phyloP scores from a whole-genome alignment of 2,329 filamentous ascomycete genomes.

The Aspergillus intermedius region DNA sequence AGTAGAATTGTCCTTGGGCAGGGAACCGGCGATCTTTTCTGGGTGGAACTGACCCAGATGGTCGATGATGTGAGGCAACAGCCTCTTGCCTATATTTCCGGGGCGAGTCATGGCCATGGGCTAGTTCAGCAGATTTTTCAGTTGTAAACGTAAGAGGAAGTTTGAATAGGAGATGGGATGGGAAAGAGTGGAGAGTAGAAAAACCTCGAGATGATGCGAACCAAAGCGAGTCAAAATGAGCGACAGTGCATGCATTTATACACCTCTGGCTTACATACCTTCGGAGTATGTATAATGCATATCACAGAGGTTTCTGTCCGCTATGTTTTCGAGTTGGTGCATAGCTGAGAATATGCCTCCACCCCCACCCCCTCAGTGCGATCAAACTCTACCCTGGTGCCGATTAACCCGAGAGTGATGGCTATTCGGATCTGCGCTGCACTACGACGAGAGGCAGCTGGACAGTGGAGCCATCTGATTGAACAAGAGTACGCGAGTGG shows the following conservation, averaged over 20 bases:
- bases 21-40: slow-evolving; percentile 3
- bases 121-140: not conserved
- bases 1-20: slow-evolving; percentile 2
- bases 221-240: too few species aligned
- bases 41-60: slow-evolving; percentile 4
- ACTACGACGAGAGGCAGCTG: too few species aligned
- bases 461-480: too few species aligned
- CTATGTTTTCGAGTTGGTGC: not conserved
- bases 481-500: too few species aligned
- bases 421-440: not conserved
- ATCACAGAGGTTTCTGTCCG: too few species aligned
- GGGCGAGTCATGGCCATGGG: slow-evolving; percentile 1
- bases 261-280: too few species aligned
- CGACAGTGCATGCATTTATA: too few species aligned
- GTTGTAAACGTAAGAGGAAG: too few species aligned
- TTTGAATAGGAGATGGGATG: not conserved
- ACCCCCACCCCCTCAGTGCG: not conserved
- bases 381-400: not conserved
- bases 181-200: not conserved
- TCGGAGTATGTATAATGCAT: too few species aligned
- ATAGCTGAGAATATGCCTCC: not conserved
- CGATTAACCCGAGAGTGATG: not conserved
- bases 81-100: slow-evolving; percentile 4
- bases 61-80: slow-evolving; percentile 6
- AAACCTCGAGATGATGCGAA: too few species aligned